Percentiles rank a stretch among this genome's conserved stretches.
Conservation (phyloP, 1,139 yeast species). For the Geotrichum europaeum region DNA sequence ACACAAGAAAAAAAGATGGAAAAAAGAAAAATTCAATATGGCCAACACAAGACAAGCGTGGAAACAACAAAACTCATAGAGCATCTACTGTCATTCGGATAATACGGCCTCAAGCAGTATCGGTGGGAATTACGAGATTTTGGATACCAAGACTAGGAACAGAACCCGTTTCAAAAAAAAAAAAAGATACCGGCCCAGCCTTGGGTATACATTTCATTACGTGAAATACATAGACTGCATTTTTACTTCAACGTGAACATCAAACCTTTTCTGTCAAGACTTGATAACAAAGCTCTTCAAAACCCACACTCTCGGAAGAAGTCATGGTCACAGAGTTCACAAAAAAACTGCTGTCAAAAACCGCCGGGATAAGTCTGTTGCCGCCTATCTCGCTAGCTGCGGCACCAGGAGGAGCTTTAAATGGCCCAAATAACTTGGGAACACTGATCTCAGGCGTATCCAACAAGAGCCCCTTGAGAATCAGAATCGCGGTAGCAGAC, state of each 20-base stretch:
- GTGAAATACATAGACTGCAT: background rate
- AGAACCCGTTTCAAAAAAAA: background rate
- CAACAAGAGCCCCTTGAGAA: conserved; percentile 1
- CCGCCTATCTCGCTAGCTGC: background rate
- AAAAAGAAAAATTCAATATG: background rate
- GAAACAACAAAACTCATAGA: background rate
- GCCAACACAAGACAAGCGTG: background rate
- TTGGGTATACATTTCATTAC: background rate
- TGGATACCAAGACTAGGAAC: background rate
- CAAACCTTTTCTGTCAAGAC: background rate
- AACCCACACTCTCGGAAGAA: background rate
- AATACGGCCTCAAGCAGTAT: background rate
- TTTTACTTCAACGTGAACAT: background rate
- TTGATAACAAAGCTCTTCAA: background rate
- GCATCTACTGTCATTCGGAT: background rate
- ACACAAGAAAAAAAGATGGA: background rate
- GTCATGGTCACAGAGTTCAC: background rate
- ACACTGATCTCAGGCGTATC: background rate
- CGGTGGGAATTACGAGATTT: background rate
- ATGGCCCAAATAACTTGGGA: conserved; percentile 4
- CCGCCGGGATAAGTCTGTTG: background rate
- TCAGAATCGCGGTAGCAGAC: background rate
- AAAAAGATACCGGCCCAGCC: background rate
- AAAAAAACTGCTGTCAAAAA: background rate
- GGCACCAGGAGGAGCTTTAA: background rate